phyloP scores from a whole-genome alignment of 768 basidiomycete species.

The Peribolospora kevripleyi region DNA sequence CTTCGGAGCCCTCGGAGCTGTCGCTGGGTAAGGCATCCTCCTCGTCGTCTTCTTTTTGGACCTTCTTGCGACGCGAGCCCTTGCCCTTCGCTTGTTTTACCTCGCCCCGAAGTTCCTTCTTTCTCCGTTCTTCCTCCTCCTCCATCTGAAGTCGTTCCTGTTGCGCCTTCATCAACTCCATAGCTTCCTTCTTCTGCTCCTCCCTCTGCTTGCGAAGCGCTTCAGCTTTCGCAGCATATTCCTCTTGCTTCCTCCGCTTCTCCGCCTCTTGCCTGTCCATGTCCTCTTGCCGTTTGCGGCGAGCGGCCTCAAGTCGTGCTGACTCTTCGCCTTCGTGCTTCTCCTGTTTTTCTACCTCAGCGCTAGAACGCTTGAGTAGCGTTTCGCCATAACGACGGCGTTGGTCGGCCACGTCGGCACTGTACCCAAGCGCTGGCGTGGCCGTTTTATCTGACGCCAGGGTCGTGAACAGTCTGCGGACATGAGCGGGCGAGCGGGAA shows the following conservation, averaged over 20 bases:
- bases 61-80: background rate
- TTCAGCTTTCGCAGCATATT: constrained; percentile 58
- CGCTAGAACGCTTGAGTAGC: constrained; percentile 56
- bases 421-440: constrained; percentile 41
- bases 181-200: constrained; percentile 55
- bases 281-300: background rate
- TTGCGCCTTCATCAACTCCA: constrained; percentile 9
- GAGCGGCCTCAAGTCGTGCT: constrained; percentile 16
- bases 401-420: constrained; percentile 62
- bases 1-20: no score
- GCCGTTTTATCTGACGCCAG: constrained; percentile 48
- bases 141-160: constrained; percentile 2
- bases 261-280: constrained; percentile 26
- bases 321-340: constrained; percentile 46
- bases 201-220: constrained; percentile 39
- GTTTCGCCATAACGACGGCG: constrained; percentile 70
- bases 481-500: constrained; percentile 2
- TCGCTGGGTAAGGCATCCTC: no score
- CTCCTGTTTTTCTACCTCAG: constrained; percentile 47
- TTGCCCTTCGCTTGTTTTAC: constrained; percentile 26
- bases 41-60: background rate
- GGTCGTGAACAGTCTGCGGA: constrained; percentile 48
- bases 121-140: constrained; percentile 5
- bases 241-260: constrained; percentile 45
- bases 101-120: constrained; percentile 8